A percentile compares a stretch with the other conserved stretches of the same genome.
Conservation (phyloP, 176 grass and related monocot genomes). For the Musa itinerans region DNA sequence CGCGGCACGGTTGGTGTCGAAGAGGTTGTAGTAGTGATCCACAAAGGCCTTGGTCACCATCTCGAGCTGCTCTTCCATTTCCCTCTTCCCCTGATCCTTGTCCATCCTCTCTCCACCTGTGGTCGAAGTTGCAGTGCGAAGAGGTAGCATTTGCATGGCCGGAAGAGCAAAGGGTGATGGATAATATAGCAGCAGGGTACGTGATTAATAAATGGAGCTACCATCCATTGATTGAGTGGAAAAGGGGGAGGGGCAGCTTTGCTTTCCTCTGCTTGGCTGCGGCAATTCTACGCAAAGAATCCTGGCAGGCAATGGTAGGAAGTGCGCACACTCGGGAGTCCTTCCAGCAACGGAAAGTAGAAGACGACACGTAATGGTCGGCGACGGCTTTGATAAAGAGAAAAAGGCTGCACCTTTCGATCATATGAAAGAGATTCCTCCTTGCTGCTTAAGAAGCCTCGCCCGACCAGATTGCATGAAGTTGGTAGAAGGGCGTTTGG, state of each 20-base stretch:
- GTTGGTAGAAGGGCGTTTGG: not conserved
- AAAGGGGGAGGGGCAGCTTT: not conserved
- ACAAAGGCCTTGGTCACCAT: slow-evolving; percentile 65
- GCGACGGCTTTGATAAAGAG: not conserved
- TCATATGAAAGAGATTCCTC: not conserved
- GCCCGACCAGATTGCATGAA: not conserved
- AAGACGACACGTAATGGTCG: not conserved
- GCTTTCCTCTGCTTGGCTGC: not conserved
- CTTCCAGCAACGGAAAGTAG: not conserved
- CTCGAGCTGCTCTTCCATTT: slow-evolving; percentile 25
- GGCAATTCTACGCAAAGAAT: slow-evolving; percentile 5
- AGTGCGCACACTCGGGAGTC: not conserved
- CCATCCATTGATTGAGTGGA: not conserved
- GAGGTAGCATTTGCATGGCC: not conserved
- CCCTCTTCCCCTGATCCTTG: not conserved
- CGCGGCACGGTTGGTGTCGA: slow-evolving; percentile 45
- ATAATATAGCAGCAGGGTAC: not conserved
- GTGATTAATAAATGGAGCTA: not conserved
- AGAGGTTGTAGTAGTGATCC: slow-evolving; percentile 65
- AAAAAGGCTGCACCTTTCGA: not conserved
- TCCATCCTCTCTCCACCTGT: slow-evolving; percentile 18
- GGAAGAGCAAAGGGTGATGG: not conserved
- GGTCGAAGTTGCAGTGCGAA: not conserved
- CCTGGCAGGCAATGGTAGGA: not conserved
- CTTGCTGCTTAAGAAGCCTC: too few species aligned